Percentiles rank a stretch among this genome's conserved stretches.
phyloP scores from a whole-genome alignment of 2,329 filamentous ascomycete genomes.

The Beauveria sp. region DNA sequence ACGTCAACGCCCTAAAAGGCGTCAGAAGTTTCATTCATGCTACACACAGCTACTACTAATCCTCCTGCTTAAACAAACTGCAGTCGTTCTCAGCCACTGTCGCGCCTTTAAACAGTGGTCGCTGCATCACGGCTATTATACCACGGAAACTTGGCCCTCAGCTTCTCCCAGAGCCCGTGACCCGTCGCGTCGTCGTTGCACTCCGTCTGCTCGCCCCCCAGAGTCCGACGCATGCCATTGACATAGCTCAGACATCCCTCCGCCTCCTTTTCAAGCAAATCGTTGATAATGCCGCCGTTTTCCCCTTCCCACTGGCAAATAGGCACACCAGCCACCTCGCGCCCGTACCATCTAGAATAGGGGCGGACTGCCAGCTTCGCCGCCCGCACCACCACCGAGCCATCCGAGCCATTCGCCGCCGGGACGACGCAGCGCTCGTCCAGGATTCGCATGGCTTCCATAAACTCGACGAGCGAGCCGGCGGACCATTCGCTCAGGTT shows the following conservation, averaged over 20 bases:
- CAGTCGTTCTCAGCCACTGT: background rate
- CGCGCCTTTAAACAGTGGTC: background rate
- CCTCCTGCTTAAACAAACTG: too few relatives aligned
- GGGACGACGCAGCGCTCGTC: slow-evolving; percentile 2
- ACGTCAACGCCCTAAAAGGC: too few relatives aligned
- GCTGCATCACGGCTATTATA: background rate
- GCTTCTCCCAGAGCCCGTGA: background rate
- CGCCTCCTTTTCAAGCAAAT: background rate
- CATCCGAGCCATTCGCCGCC: background rate
- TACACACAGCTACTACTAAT: too few relatives aligned
- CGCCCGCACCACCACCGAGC: background rate
- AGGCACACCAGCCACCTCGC: slow-evolving; percentile 6
- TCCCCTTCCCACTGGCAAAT: slow-evolving; percentile 13
- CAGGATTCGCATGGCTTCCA: slow-evolving; percentile 10
- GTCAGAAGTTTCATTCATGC: too few relatives aligned
- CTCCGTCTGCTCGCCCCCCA: background rate
- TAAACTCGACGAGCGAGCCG: slow-evolving; percentile 12
- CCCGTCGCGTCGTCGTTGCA: background rate
- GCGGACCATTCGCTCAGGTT: slow-evolving; percentile 6
- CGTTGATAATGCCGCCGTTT: slow-evolving; percentile 3
- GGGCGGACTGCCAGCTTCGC: background rate
- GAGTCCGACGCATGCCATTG: background rate
- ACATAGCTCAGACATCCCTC: background rate
- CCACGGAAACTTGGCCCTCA: background rate
- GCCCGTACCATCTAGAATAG: background rate